phyloP scores from a whole-genome alignment of 2,329 filamentous ascomycete species.

The Graphium sp. region DNA sequence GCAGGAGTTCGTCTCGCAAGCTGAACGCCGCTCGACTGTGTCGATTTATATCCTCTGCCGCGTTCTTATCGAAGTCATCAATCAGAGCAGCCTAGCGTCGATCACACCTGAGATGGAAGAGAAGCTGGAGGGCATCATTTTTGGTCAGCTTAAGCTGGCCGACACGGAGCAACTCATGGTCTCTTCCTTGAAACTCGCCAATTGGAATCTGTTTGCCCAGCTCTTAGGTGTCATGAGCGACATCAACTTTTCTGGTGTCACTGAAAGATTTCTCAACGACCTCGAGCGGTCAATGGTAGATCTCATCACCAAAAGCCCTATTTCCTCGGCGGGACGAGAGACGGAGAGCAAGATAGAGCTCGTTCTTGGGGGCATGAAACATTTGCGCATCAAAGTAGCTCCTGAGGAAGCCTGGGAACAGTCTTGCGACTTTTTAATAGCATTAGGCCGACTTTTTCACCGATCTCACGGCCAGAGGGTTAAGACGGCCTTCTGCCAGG shows the following conservation, averaged over 20 bases:
- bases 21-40: conserved; percentile 79
- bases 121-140: conserved; percentile 88
- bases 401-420: conserved; percentile 65
- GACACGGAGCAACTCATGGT: conserved; percentile 65
- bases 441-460: conserved; percentile 66
- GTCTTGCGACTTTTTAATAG: conserved; percentile 77
- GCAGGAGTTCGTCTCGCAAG: conserved; percentile 60
- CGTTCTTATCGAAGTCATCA: conserved; percentile 85
- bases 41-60: conserved; percentile 94
- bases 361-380: conserved; percentile 80
- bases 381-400: conserved; percentile 60
- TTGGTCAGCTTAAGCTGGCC: conserved; percentile 80
- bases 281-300: conserved; percentile 66
- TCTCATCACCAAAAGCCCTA: conserved; percentile 50
- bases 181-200: conserved; percentile 74
- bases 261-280: conserved; percentile 66
- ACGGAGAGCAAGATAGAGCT: conserved; percentile 72
- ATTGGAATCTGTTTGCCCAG: conserved; percentile 90
- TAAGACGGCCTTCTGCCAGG: conserved; percentile 88
- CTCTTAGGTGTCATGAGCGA: conserved; percentile 93
- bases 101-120: conserved; percentile 88
- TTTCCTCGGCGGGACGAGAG: conserved; percentile 38
- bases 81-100: conserved; percentile 65
- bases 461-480: conserved; percentile 75
- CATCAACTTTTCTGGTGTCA: conserved; percentile 74